Base-by-base conservation (phyloP, 1,139 yeast genomes). In the Suhomyces terraborum region DNA sequence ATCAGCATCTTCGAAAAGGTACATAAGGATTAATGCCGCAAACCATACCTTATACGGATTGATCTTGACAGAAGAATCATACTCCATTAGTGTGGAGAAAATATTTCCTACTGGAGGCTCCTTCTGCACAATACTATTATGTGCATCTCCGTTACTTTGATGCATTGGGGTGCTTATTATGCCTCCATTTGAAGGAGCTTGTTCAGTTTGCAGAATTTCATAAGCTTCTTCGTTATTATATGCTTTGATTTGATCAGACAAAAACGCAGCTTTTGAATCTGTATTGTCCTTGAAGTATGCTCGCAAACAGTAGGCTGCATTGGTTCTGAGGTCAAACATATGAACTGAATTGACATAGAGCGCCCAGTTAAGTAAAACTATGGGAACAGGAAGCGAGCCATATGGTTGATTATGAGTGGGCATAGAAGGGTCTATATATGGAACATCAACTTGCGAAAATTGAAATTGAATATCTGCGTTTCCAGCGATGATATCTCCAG, bases 21-120 rank as follows among this genome's bases (percentile, higher is more conserved):
- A 79, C 42, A 86, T 68, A 29, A 93, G 57, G 4, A 88, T 69
- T 3, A 81, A 75, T 1, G 88, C 71, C 0, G 97, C 82, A 65
- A 93, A 91, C 95, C 96, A 94, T 1, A 82, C 67, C 54, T 83
- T 80, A 59, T 88, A 93, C 0, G 98, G 97, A 51, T 94, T 91
- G 32, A 89, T 64, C 43, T 82, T 79, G 35, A 78, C 66, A 14
- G 85, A 89, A 1, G 88, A 78, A 52, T 89, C 94, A 54, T 86
- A 88, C 50, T 85, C 94, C 56, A 88, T 75, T 6, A 93, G 63
- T 0, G 85, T 78, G 16, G 80, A 69, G 42, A 93, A 80, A 1
- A 93, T 61, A 56, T 88, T 88, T 2, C 67, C 72, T 41, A 54
- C 54, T 0, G 75, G 73, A 1, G 68, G 3, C 16, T 27, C 6